phyloP scores from a whole-genome alignment of 768 basidiomycete species.

The Auricularia cornea region DNA sequence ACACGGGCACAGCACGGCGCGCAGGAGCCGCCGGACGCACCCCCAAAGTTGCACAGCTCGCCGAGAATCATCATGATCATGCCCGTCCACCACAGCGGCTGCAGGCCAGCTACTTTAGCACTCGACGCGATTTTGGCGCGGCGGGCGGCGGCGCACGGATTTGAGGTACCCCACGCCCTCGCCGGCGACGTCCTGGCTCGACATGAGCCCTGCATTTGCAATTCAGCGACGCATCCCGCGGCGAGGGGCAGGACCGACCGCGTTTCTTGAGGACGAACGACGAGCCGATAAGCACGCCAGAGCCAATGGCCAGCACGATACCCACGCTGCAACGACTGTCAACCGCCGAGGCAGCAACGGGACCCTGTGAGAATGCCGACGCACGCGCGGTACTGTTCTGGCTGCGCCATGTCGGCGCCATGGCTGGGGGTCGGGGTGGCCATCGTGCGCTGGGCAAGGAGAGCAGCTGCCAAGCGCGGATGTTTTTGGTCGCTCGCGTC shows the following conservation, averaged over 20 bases:
- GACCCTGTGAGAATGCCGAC: not conserved
- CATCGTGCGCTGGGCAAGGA: not conserved
- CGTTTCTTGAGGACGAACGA: slow-evolving; percentile 99
- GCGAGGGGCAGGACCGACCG: slow-evolving; percentile 75
- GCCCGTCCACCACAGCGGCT: slow-evolving; percentile 45
- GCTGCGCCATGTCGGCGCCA: slow-evolving; percentile 1
- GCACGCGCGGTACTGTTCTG: slow-evolving; percentile 2
- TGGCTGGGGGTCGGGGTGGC: not conserved
- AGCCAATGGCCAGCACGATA: slow-evolving; percentile 63
- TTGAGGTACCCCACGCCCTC: slow-evolving; percentile 36
- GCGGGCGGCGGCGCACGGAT: slow-evolving; percentile 17
- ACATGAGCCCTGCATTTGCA: not conserved
- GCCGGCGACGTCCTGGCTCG: slow-evolving; percentile 35
- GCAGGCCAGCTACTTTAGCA: not conserved
- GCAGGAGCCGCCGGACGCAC: slow-evolving; percentile 33
- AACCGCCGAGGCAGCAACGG: not conserved
- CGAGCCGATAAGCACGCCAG: slow-evolving; percentile 83
- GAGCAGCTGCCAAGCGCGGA: slow-evolving; percentile 2
- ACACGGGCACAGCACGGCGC: slow-evolving; percentile 2
- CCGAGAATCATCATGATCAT: slow-evolving; percentile 29
- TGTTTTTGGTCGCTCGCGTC: not conserved
- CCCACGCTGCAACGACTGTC: slow-evolving; percentile 51
- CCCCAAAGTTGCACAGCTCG: slow-evolving; percentile 78
- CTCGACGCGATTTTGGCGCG: not conserved
- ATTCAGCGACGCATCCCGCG: slow-evolving; percentile 25